These are phyloP conservation scores for Deakozyma indianensis DNA, from an alignment of 805 yeast species.

Conservation along the genomic window DNA sequence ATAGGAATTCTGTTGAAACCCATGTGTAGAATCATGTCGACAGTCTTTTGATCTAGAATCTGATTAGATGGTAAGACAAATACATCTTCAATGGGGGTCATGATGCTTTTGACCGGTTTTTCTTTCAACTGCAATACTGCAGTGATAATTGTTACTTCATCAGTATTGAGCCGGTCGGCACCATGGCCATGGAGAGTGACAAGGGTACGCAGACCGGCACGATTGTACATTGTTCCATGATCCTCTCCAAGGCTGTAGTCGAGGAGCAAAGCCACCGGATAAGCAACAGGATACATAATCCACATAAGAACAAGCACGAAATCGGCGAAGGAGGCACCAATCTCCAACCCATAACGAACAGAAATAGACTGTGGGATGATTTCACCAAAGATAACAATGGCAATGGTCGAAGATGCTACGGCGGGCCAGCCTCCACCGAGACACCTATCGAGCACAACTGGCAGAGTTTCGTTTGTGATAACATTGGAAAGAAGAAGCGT, in stretches of 20 bases:
- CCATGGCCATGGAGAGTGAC: constrained; percentile 80
- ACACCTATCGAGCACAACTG: constrained; percentile 82
- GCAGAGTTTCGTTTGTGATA: constrained; percentile 86
- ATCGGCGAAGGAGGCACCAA: constrained; percentile 84
- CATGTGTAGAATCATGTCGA: constrained; percentile 80
- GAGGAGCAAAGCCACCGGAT: constrained; percentile 70
- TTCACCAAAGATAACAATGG: constrained; percentile 91
- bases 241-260: constrained; percentile 84
- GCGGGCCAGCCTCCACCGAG: constrained; percentile 98
- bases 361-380: constrained; percentile 90
- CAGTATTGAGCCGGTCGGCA: constrained; percentile 80
- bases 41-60: constrained; percentile 66
- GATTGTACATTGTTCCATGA: constrained; percentile 89
- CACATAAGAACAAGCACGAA: constrained; percentile 80
- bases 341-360: constrained; percentile 82
- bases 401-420: constrained; percentile 80
- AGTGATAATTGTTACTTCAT: constrained; percentile 89
- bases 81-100: constrained; percentile 90
- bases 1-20: constrained; percentile 95
- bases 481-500: constrained; percentile 76
- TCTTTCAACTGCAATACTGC: constrained; percentile 91
- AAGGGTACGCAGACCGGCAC: constrained; percentile 82
- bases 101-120: constrained; percentile 69
- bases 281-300: constrained; percentile 79
- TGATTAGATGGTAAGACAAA: constrained; percentile 78